Conservation (phyloP, 2,329 filamentous ascomycete species). For the Geosmithia morbida region DNA sequence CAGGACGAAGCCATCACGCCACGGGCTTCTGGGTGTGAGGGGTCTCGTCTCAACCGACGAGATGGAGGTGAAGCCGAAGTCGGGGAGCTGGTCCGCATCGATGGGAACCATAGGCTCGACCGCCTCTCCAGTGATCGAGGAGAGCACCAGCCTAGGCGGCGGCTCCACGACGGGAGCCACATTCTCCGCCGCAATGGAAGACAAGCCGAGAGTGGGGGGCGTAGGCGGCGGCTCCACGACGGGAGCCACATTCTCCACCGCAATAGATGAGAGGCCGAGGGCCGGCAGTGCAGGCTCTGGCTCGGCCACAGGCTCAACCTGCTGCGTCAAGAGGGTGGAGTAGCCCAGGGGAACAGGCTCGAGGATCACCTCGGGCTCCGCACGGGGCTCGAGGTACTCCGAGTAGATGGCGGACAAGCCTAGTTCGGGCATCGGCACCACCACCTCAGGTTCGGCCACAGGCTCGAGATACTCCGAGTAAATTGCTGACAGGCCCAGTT, state of each 20-base stretch:
- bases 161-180: slow-evolving; percentile 12
- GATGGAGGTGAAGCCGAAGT: slow-evolving; percentile 28
- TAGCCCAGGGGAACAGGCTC: slow-evolving; percentile 6
- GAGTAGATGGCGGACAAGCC: slow-evolving; percentile 6
- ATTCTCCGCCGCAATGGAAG: slow-evolving; percentile 10
- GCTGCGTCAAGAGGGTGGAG: slow-evolving; percentile 6
- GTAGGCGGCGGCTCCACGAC: slow-evolving; percentile 8
- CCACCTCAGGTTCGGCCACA: slow-evolving; percentile 9
- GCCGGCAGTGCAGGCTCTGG: slow-evolving; percentile 7
- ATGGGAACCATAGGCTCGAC: slow-evolving; percentile 23
- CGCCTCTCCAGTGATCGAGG: slow-evolving; percentile 18
- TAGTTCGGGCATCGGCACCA: not conserved
- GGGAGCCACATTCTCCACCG: slow-evolving; percentile 19
- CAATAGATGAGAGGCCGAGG: slow-evolving; percentile 21
- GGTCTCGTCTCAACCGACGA: slow-evolving; percentile 31
- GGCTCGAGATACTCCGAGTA: slow-evolving; percentile 21
- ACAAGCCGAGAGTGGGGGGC: slow-evolving; percentile 6
- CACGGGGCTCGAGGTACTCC: slow-evolving; percentile 14
- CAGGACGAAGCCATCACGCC: slow-evolving; percentile 41
- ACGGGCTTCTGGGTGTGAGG: slow-evolving; percentile 32
- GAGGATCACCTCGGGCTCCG: slow-evolving; percentile 5
- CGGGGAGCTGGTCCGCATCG: slow-evolving; percentile 6
- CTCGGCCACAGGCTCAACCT: slow-evolving; percentile 8
- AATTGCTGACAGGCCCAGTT: slow-evolving; percentile 16
- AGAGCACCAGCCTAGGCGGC: slow-evolving; percentile 17